Base-by-base conservation (phyloP, 768 basidiomycete species). In the Suillus ampliporus region DNA sequence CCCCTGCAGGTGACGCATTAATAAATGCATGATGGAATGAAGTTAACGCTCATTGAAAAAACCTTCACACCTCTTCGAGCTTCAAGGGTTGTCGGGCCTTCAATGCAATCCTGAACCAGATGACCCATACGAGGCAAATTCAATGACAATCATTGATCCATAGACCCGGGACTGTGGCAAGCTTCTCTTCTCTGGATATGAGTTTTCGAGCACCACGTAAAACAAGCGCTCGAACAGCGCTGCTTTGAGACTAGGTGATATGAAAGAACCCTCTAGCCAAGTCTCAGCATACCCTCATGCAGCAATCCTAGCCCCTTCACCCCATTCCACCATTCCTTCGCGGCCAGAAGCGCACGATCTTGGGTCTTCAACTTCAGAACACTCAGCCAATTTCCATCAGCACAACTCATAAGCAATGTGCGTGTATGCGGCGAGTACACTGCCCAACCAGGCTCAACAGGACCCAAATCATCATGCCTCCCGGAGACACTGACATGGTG, bases 251-350 rank as follows among this genome's bases (percentile, higher is more conserved):
- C 5, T 34, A 34, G 2, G 28, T 17, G n/a, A 23, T 23, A 38
- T 54, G 28, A 54, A 17, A 54, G 53, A 37, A 54, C 37, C 15
- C 9, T 40, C 54, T 56, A 56, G 10, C 38, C 2, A 28, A 56
- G 37, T 40, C 23, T 56, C 38, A 56, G 38, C 54, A 38, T 56
- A 19, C 71, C 63, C 4, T 66, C 66, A 38, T 63, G 8, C 19
- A 67, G 72, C 68, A 70, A 66, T 7, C 75, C 74, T 56, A 74
- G 60, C 11, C 78, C 71, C 26, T 71, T 74, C 14, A 86, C 76
- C 2, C 93, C 92, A 71, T 91, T 92, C 91, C 91, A 94, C 88
- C 91, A 95, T 57, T 89, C 88, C 63, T 78, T 83, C 3, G 87
- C 88, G 15, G 69, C 70, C 63, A 92, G 64, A 67, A 84, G 72